Conservation (phyloP, 495 filamentous ascomycete species). For the Xylaria curta region DNA sequence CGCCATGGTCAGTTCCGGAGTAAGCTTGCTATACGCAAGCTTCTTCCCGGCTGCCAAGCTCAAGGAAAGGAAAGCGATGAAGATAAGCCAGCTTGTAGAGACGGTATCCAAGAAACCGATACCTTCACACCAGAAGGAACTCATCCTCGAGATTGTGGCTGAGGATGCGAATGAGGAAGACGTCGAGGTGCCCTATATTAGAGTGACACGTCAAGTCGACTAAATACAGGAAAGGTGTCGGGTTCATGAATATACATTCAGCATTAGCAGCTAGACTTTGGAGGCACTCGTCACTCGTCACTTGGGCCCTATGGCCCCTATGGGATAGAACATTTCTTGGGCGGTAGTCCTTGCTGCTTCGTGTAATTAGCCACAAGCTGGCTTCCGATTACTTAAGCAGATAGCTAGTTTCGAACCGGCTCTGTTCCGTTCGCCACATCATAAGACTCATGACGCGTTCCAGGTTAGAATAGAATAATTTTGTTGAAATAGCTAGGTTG, state of each 20-base stretch:
- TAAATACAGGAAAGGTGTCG: neutral
- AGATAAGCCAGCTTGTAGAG: slow-evolving; percentile 85
- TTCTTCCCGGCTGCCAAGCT: slow-evolving; percentile 91
- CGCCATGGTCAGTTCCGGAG: slow-evolving; percentile 93
- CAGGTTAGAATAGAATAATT: neutral
- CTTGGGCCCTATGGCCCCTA: neutral
- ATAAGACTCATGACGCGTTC: neutral
- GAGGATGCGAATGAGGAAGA: slow-evolving; percentile 92
- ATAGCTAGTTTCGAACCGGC: neutral
- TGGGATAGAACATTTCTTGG: slow-evolving; percentile 10
- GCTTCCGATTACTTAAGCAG: neutral
- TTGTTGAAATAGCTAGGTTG: neutral
- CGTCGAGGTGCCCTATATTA: slow-evolving; percentile 97
- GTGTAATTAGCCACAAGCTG: neutral
- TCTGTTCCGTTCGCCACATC: neutral
- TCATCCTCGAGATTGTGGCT: slow-evolving; percentile 94
- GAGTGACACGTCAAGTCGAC: slow-evolving; percentile 56
- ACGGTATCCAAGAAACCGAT: slow-evolving; percentile 90
- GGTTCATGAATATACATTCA: neutral
- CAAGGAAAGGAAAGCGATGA: slow-evolving; percentile 69
- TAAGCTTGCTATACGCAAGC: slow-evolving; percentile 92
- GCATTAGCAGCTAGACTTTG: slow-evolving; percentile 13
- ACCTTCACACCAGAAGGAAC: slow-evolving; percentile 88
- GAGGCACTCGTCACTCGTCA: slow-evolving; percentile 9
- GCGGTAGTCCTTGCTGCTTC: neutral